Evolutionary conservation across 805 yeast species (phyloP), one percentile per base, ranked within the genome.

Genomic region (Candida ascalaphidarum): DNA sequence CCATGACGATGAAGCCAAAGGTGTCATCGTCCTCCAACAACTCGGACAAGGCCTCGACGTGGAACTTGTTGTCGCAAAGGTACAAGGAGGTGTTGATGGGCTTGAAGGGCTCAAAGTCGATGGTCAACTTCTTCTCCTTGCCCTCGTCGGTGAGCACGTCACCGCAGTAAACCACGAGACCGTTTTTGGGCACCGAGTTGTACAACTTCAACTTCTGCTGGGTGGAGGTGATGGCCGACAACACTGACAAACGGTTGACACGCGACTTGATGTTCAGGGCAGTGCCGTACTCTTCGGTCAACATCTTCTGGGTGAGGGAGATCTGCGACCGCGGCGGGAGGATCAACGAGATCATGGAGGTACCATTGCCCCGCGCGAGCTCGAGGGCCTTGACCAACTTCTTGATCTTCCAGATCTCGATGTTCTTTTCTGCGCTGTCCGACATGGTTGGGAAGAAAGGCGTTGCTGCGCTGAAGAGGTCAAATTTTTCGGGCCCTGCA

Each of bases 341-440:
- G 46, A 92, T 83, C 54, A 92, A 69, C 16, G 96, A 86, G 52
- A 92, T 92, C 97, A 92, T 92, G 14, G 98, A 92, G 26, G 99
- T 92, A 60, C 99, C 99, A 56, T 89, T 92, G 58, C 99, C 99
- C 58, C 96, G 76, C 30, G 97, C 97, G 47, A 64, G 65, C 55
- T 92, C 92, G 44, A 92, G 71, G 35, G 81, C 74, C 61, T 82
- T 82, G 71, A 88, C 65, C 59, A 85, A 71, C 65, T 92, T 92
- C 71, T 88, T 89, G 71, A 92, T 78, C 77, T 92, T 92, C 98
- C 98, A 92, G 68, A 92, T 88, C 68, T 92, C 95, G 55, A 92
- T 89, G 66, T 88, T 89, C 66, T 83, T 86, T 55, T 92, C 98
- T 44, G 77, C 51, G 32, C 43, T 43, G 14, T 31, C 27, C 3